Evolutionary conservation across 1,139 yeast genomes (phyloP), one percentile per base, ranked within the genome.

Genomic region (Scheffersomyces insectosa): DNA sequence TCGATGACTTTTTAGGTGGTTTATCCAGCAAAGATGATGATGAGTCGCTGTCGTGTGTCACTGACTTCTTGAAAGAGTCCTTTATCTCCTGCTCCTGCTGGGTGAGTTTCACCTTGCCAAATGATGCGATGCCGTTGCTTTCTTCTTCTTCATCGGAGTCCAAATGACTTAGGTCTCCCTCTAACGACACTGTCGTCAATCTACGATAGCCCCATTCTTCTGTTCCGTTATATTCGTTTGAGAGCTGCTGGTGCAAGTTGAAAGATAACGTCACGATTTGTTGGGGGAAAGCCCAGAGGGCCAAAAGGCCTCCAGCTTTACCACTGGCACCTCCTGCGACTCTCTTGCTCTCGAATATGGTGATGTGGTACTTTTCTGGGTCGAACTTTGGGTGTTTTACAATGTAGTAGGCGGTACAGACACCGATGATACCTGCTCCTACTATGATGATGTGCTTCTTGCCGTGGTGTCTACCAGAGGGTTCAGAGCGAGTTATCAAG

Each of bases 271-370:
- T 95, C 4, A 91, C 98, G 42, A 93, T 82, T 62, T 89, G 96
- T 57, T 87, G 91, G 1, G 99, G 99, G 63, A 93, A 93, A 0
- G 98, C 98, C 96, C 98, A 90, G 35, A 88, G 75, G 1, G 97
- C 97, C 43, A 93, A 68, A 40, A 93, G 71, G 0, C 99, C 99
- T 33, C 99, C 99, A 3, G 99, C 99, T 57, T 93, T 93, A 43
- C 99, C 99, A 33, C 91, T 82, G 13, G 99, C 99, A 33, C 97
- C 99, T 39, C 97, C 96, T 0, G 98, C 99, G 3, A 93, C 96
- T 56, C 96, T 76, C 52, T 88, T 87, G 42, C 95, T 85, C 63
- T 93, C 99, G 16, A 93, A 65, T n/a, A 93, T 79, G 13, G 97
- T 88, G 51, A 93, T 87, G 56, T 88, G 90, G 58, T 87, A 83